Evolutionary conservation across 371 early-diverging fungal species (phyloP), one percentile per base, ranked within the genome.

Genomic region (Batrachochytrium dendrobatidis): DNA sequence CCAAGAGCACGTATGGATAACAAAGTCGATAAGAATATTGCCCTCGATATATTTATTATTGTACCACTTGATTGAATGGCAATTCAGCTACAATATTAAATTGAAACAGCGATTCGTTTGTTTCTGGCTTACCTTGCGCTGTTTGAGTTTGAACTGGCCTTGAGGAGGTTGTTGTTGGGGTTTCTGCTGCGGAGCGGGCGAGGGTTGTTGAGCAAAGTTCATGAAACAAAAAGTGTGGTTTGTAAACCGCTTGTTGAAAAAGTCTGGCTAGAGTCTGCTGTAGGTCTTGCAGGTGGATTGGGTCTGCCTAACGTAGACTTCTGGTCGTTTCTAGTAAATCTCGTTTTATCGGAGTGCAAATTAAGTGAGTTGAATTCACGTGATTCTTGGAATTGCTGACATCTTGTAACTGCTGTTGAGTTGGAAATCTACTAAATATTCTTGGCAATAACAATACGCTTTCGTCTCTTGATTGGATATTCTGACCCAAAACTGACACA

Each of bases 61-160:
- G 25, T 12, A 24, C 53, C 6, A 8, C 6, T 15, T 15, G 49
- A 28, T 6, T 49, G 8, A 20, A 8, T 28, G 22, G 53, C 26
- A 5, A 25, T 29, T 17, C 39, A 17, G 7, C 12, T 17, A 35
- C 7, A 20, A 44, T 25, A 35, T 20, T 15, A 26, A 22, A n/a
- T 26, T 12, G 25, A 25, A 10, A 26, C 26, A 18, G 22, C 24
- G 15, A 22, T 10, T 26, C 22, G 25, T 26, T 22, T 22, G 26
- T 7, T 3, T 12, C 34, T 39, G 5, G 28, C 46, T 31, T 30
- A 70, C 71, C 68, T 71, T 71, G 24, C 71, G 65, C 63, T 65
- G 65, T 62, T 64, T 71, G 61, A 58, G 46, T 62, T 68, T 67
- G 59, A 65, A 68, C 55, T 66, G 63, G 30, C 59, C 52, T 33